A percentile compares a stretch with the other conserved stretches of the same genome.
Evolutionary conservation across 257 asterid species (phyloP).

Genomic region (Henckelia pumila): DNA sequence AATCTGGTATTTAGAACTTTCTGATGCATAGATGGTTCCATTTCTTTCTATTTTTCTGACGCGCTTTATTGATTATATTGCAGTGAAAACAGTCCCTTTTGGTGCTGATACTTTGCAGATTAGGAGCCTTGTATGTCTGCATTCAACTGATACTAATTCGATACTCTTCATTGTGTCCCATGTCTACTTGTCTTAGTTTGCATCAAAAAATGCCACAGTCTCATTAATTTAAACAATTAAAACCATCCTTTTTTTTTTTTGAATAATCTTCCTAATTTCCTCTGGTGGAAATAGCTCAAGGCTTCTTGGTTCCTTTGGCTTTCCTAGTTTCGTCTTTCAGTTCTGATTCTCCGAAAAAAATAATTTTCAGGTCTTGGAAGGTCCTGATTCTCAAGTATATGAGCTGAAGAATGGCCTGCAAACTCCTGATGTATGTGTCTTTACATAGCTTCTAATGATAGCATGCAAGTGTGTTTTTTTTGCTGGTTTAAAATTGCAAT

Average conservation of each 20-base stretch:
- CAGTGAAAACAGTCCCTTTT: constrained; percentile 62
- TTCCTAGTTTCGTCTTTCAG: constrained; percentile 7
- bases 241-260: background rate
- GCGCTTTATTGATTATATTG: constrained; percentile 31
- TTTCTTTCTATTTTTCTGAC: constrained; percentile 20
- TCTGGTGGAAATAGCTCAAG: constrained; percentile 1
- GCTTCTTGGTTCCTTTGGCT: constrained; percentile 12
- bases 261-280: background rate
- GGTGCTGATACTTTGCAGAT: constrained; percentile 60
- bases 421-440: constrained; percentile 72
- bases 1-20: constrained; percentile 48
- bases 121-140: constrained; percentile 64
- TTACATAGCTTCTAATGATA: background rate
- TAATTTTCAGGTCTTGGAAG: constrained; percentile 58
- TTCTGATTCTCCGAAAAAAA: background rate
- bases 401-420: constrained; percentile 62
- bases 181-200: background rate
- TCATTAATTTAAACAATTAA: background rate
- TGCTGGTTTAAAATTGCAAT: background rate
- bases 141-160: constrained; percentile 15
- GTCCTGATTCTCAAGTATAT: constrained; percentile 47
- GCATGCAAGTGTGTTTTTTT: background rate
- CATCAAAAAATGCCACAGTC: constrained; percentile 8
- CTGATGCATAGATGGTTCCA: constrained; percentile 7
- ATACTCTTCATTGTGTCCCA: background rate